Evolutionary conservation across 2,329 filamentous ascomycete genomes (phyloP).

Genomic region (Daldinia sp.): DNA sequence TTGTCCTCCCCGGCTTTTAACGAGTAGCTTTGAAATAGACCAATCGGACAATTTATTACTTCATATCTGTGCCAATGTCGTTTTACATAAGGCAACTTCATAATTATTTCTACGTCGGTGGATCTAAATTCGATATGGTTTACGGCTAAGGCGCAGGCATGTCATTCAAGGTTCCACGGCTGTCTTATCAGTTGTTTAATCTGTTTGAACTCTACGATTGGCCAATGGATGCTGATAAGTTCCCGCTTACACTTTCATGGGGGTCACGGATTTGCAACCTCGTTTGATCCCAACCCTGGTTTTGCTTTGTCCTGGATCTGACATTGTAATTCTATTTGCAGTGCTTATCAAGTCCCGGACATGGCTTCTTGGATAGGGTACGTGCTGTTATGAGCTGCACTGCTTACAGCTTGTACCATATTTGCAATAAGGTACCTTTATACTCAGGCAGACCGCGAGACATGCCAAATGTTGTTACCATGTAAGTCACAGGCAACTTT

Average conservation of each 20-base stretch:
- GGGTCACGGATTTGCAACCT: slow-evolving; percentile 37
- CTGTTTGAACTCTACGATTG: slow-evolving; percentile 16
- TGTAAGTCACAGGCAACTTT: slow-evolving; percentile 2
- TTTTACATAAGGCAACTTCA: slow-evolving; percentile 4
- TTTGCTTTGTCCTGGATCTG: slow-evolving; percentile 37
- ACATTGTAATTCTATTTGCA: slow-evolving; percentile 37
- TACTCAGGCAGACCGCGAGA: too few species aligned
- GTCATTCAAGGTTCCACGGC: slow-evolving; percentile 9
- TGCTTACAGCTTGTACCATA: not conserved
- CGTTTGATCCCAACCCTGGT: slow-evolving; percentile 29
- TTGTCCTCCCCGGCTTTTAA: not conserved
- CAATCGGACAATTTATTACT: slow-evolving; percentile 18
- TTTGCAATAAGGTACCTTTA: not conserved
- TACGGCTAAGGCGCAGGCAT: slow-evolving; percentile 1
- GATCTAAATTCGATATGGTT: slow-evolving; percentile 5
- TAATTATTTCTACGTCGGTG: not conserved
- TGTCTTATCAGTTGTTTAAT: slow-evolving; percentile 30
- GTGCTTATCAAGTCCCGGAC: slow-evolving; percentile 30
- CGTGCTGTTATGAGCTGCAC: too few species aligned
- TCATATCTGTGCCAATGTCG: not conserved
- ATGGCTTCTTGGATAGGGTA: not conserved
- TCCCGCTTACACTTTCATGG: slow-evolving; percentile 40
- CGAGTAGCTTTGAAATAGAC: not conserved
- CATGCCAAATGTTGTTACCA: not conserved
- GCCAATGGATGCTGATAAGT: slow-evolving; percentile 37